phyloP scores from a whole-genome alignment of 257 asterid genomes.

The Capsicum chinense region DNA sequence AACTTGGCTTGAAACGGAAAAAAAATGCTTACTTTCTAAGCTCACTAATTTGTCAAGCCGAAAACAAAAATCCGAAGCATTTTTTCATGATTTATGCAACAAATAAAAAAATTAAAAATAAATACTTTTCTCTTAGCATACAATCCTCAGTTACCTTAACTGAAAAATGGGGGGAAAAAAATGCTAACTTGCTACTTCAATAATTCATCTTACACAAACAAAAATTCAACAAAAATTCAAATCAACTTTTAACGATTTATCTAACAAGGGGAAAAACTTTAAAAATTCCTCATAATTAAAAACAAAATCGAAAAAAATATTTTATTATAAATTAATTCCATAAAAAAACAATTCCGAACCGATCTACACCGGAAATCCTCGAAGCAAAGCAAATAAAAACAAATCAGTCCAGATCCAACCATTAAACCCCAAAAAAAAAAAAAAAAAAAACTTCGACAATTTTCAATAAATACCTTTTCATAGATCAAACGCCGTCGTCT shows the following conservation, averaged over 20 bases:
- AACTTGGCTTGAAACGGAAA: neutral
- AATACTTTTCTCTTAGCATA: no score
- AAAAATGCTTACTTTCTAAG: no score
- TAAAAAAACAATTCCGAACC: neutral
- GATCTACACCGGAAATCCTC: neutral
- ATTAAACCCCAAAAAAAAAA: neutral
- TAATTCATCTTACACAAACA: neutral
- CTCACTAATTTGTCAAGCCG: no score
- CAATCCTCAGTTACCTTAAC: no score
- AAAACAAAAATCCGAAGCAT: no score
- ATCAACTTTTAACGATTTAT: neutral
- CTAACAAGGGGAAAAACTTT: neutral
- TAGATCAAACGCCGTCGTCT: conserved; percentile 37
- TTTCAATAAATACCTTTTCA: conserved; percentile 30
- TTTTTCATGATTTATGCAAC: neutral
- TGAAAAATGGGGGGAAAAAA: neutral
- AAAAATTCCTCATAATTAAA: neutral
- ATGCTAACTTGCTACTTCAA: neutral
- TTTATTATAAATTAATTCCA: neutral
- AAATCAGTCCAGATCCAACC: conserved; percentile 26
- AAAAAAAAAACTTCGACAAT: neutral
- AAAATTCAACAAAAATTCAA: conserved; percentile 4
- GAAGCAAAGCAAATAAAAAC: neutral
- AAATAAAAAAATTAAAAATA: neutral
- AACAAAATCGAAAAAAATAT: neutral